Conservation (phyloP, 1,139 yeast genomes). For the Candida neerlandica region DNA sequence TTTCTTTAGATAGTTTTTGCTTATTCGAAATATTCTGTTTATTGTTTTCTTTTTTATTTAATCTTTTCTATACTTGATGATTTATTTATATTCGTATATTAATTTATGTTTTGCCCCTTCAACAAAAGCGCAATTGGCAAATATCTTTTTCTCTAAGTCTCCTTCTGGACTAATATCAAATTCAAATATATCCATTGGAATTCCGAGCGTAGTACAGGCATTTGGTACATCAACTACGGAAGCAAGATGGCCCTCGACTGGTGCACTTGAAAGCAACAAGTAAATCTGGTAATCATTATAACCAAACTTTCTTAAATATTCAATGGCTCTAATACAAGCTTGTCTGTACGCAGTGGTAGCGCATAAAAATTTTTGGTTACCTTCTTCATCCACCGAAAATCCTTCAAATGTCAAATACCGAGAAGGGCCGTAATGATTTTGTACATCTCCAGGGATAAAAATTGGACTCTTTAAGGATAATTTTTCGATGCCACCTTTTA, state of each 20-base stretch:
- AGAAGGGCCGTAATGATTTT: constrained; percentile 46
- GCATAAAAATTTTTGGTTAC: constrained; percentile 45
- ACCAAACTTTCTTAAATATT: constrained; percentile 50
- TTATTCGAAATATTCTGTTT: not conserved
- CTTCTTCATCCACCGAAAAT: constrained; percentile 49
- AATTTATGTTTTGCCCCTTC: constrained; percentile 14
- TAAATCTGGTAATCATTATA: constrained; percentile 54
- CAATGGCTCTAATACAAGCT: constrained; percentile 50
- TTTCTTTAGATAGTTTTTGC: not conserved
- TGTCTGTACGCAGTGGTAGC: constrained; percentile 53
- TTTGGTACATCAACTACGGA: constrained; percentile 56
- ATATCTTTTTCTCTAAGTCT: constrained; percentile 22
- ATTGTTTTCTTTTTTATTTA: constrained; percentile 1
- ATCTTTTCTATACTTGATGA: not conserved
- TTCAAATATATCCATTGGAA: constrained; percentile 54
- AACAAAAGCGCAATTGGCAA: constrained; percentile 43
- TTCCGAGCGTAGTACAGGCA: constrained; percentile 51
- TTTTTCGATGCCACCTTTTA: constrained; percentile 43
- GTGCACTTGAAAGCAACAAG: constrained; percentile 46
- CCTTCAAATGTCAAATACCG: constrained; percentile 55
- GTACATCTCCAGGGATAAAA: constrained; percentile 52
- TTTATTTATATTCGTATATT: constrained; percentile 13
- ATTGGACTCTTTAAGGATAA: constrained; percentile 47
- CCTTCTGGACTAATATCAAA: constrained; percentile 49
- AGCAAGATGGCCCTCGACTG: constrained; percentile 54